Conservation (phyloP, 306 rosid genomes). For the Sphenostylis stenocarpa region DNA sequence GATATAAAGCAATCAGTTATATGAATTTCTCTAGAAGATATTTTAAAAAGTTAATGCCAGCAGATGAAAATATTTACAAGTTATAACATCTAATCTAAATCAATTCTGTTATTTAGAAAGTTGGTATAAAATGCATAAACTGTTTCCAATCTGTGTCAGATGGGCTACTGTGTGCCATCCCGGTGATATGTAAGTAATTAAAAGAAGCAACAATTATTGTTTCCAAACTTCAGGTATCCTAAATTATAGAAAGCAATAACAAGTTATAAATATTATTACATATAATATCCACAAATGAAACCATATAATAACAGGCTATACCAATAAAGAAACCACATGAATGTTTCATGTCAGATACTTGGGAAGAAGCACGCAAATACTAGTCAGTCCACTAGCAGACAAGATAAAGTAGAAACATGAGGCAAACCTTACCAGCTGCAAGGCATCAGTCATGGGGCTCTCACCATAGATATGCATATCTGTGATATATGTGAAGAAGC, state of each 20-base stretch:
- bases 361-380: conserved; percentile 17
- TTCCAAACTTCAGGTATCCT: conserved; percentile 6
- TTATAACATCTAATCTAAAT: conserved; percentile 13
- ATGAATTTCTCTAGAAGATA: conserved; percentile 20
- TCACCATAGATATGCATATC: conserved; percentile 54
- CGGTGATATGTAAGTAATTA: neutral
- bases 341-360: neutral
- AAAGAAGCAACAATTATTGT: neutral
- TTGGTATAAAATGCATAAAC: conserved; percentile 16
- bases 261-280: neutral
- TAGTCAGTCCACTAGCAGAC: conserved; percentile 17
- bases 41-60: conserved; percentile 27
- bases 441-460: conserved; percentile 65
- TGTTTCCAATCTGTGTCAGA: neutral
- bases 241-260: conserved; percentile 23
- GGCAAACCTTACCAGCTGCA: conserved; percentile 75
- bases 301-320: too few species aligned
- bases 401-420: neutral
- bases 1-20: conserved; percentile 43
- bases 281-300: neutral
- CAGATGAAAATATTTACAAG: neutral
- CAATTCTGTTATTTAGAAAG: neutral
- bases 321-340: neutral
- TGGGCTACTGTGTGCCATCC: neutral
- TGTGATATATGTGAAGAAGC: conserved; percentile 29